Evolutionary conservation across 371 early-diverging fungal species (phyloP).

Genomic region (Mucor velutinosus): DNA sequence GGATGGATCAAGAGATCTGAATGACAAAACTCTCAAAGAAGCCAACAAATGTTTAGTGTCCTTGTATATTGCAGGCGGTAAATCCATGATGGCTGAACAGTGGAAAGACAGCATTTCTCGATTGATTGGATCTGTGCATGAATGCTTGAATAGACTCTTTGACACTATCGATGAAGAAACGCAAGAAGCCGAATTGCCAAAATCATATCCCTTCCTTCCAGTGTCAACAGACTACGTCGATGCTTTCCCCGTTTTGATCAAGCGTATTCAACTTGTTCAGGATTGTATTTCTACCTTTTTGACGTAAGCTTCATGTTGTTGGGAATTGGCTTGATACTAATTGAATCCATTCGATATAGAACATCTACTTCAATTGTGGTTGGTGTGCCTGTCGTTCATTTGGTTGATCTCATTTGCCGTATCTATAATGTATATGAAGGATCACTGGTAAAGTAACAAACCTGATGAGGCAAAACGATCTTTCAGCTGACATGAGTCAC

Average conservation of each 20-base stretch:
- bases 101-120: conserved; percentile 53
- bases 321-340: no score
- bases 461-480: background rate
- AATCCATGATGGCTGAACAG: conserved; percentile 40
- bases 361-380: conserved; percentile 34
- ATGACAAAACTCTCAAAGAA: conserved; percentile 31
- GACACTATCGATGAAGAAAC: conserved; percentile 61
- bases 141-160: conserved; percentile 52
- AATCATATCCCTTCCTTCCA: conserved; percentile 32
- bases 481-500: background rate
- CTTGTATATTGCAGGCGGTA: conserved; percentile 46
- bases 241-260: conserved; percentile 43
- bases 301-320: conserved; percentile 29
- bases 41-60: conserved; percentile 51
- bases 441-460: conserved; percentile 38
- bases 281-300: conserved; percentile 38
- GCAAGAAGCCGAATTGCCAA: conserved; percentile 13
- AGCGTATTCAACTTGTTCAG: conserved; percentile 36
- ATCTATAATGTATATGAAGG: conserved; percentile 50
- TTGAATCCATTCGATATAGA: conserved; percentile 13
- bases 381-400: conserved; percentile 42
- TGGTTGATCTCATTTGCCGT: conserved; percentile 49
- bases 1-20: conserved; percentile 45
- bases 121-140: conserved; percentile 56
- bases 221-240: conserved; percentile 38